Percentiles rank a stretch among this genome's conserved stretches.
Evolutionary conservation across 2,329 filamentous ascomycete species (phyloP).

Genomic region (Cytospora schulzeri): DNA sequence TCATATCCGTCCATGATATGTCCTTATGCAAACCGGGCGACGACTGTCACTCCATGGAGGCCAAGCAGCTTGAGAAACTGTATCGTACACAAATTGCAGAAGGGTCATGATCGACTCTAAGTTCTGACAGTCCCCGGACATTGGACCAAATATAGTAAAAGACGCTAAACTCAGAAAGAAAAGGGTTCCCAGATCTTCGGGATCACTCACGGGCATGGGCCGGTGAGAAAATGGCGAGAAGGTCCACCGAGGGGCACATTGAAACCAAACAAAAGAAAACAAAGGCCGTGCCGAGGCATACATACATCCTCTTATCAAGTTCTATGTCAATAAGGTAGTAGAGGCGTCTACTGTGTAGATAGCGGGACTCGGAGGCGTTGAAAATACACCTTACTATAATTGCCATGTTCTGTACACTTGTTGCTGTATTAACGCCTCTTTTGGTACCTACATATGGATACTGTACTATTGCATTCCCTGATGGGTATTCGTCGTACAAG

Average conservation of each 20-base stretch:
- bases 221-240: conserved; percentile 3
- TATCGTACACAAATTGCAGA: too few relatives aligned
- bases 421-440: not conserved
- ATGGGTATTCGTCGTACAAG: not conserved
- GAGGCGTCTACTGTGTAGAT: too few relatives aligned
- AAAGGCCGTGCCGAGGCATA: not conserved
- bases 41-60: not conserved
- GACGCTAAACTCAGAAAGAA: conserved; percentile 27
- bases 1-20: not conserved
- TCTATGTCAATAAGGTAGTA: too few relatives aligned
- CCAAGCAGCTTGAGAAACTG: not conserved
- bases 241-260: conserved; percentile 23
- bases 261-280: not conserved
- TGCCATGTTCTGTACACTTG: too few relatives aligned
- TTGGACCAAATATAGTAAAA: conserved; percentile 20
- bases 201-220: conserved; percentile 17
- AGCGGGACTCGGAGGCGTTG: too few relatives aligned
- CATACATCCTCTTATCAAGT: not conserved
- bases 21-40: too few relatives aligned
- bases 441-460: not conserved
- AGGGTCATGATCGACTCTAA: not conserved
- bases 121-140: not conserved
- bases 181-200: conserved; percentile 27
- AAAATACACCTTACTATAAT: too few relatives aligned
- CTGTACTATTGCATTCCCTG: not conserved